Evolutionary conservation across 2,329 filamentous ascomycete genomes (phyloP).

Genomic region (Paecilomyces niveus): DNA sequence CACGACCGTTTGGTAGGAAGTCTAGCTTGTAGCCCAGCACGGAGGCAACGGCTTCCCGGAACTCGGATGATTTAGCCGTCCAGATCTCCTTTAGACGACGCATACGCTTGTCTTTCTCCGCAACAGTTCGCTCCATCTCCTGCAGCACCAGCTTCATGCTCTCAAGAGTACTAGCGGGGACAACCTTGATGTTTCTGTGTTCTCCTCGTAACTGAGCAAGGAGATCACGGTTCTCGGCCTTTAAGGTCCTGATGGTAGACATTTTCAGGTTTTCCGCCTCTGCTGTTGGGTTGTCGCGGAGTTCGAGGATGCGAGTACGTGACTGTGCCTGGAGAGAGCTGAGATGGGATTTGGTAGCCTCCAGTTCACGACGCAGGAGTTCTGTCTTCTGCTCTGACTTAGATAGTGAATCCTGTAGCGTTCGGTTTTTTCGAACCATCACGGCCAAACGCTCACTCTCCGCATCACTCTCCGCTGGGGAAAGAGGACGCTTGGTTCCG

Average conservation of each 20-base stretch:
- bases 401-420: conserved; percentile 70
- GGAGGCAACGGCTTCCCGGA: conserved; percentile 87
- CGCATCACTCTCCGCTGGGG: conserved; percentile 47
- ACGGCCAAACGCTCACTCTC: conserved; percentile 69
- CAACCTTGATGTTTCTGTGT: conserved; percentile 48
- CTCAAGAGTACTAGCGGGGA: conserved; percentile 71
- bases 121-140: conserved; percentile 62
- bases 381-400: conserved; percentile 62
- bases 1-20: conserved; percentile 95
- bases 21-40: conserved; percentile 91
- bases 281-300: conserved; percentile 87
- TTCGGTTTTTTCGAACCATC: conserved; percentile 78
- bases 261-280: conserved; percentile 79
- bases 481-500: conserved; percentile 58
- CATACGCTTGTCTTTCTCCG: conserved; percentile 69
- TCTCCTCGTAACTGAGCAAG: conserved; percentile 60
- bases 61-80: conserved; percentile 83
- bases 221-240: conserved; percentile 77
- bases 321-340: conserved; percentile 58
- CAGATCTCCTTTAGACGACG: conserved; percentile 87
- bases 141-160: conserved; percentile 68
- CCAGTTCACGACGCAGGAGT: conserved; percentile 67
- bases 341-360: conserved; percentile 67
- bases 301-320: conserved; percentile 73
- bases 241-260: conserved; percentile 67